Base-by-base conservation (phyloP, 2,329 filamentous ascomycete genomes). In the Gyromitra esculenta region DNA sequence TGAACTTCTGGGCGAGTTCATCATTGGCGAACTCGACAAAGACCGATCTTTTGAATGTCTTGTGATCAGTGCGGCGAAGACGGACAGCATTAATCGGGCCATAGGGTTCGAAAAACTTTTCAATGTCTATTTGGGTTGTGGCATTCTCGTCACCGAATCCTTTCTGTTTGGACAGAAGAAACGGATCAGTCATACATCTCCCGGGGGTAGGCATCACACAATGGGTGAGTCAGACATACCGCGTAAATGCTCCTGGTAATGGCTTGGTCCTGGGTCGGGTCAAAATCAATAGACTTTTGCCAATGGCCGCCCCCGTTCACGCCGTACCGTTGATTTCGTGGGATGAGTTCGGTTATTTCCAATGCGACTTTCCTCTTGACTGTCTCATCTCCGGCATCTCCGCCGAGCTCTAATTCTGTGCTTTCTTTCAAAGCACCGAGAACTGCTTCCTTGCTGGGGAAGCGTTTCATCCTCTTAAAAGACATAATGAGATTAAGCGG, bases 401-500 rank as follows among this genome's bases (percentile, higher is more conserved):
- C 93, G 71, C 89, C 87, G 70, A 98, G 84, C 5, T 92, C 89
- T 64, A 99, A 87, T 76, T 90, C 85, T 39, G 88, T 87, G 85
- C 92, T 96, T 25, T 92, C 89, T 84, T 91, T 92, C 67, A 98
- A 88, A 45, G 96, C 95, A 68, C 90, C 89, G 77, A 97, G 90
- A 56, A 99, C 89, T 73, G 92, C 91, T 72, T 89, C 90, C 86
- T 94, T 94, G 54, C 93, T 93, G 85, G 96, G 90, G 88, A 98
- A 99, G 81, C 91, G 92, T 80, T 90, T 91, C 96, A 99, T 99
- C 83, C 96, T 94, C 86, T 94, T 95, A 88, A 99, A 99, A 66
- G 86, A 90, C 87, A 91, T 89, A 80, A 99, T 89, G 77, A 90
- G 88, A 82, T 90, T 90, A 80, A 99, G 87, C 25, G 90, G 86